Base-by-base conservation (phyloP, 768 basidiomycete species). In the Calocera cornea region DNA sequence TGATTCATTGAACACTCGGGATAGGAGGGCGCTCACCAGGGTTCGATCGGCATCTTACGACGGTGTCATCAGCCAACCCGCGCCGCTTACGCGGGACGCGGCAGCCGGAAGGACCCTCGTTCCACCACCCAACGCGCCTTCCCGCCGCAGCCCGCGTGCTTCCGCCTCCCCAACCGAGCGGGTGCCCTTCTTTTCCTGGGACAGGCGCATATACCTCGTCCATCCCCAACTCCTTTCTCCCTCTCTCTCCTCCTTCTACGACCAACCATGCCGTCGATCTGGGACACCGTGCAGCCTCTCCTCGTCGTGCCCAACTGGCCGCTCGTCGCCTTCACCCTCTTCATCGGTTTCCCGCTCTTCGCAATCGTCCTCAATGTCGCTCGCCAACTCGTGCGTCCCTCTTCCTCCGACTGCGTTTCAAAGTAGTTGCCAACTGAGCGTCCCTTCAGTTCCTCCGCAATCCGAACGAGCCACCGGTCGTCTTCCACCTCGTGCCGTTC, bases 401-500 rank as follows among this genome's bases (percentile, higher is more conserved):
- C 33, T 22, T 24, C 19, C 38, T n/a, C n/a, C n/a, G n/a, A n/a
- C n/a, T n/a, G 60, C 34, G 40, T 38, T 38, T 38, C 36, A 38
- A n/a, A n/a, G n/a, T n/a, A n/a, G n/a, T n/a, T n/a, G n/a, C n/a
- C n/a, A n/a, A n/a, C n/a, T n/a, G n/a, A n/a, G n/a, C n/a, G n/a
- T n/a, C n/a, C n/a, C n/a, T n/a, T n/a, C n/a, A n/a, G n/a, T n/a
- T 86, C 38, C 91, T 92, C 11, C 82, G 82, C 68, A 83, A 86
- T 74, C 80, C 84, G 24, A 85, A 85, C 19, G 78, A 87, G 44
- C 97, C 97, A 1, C 97, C 97, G 0, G 79, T 89, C 44, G 92
- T 98, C 22, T 99, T 97, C 80, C 92, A 97, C 75, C 87, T 88
- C 81, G 77, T 98, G 50, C 97, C 97, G 7, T 81, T 89, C 74